Base-by-base conservation (phyloP, 352 stramenopile genomes). In the Vaucheria bursata region DNA sequence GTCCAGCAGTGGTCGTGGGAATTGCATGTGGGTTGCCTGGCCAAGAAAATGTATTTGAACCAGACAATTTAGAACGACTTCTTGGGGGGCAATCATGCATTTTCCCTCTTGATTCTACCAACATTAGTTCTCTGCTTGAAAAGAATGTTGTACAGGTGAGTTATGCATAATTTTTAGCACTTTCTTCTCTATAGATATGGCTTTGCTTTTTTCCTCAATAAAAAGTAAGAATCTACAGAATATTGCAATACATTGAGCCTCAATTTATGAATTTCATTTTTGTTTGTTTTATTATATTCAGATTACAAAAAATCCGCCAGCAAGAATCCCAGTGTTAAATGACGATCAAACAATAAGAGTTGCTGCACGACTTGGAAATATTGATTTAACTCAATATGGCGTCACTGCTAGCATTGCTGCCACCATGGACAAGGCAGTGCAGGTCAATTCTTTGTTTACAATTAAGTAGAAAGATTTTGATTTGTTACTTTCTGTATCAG, bases 361-460 rank as follows among this genome's bases (percentile, higher is more conserved):
- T 8, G 92, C 92, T 6, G 92, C 93, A 12, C 83, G 90, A 52
- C 86, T 95, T 8, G 87, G 87, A 8, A 68, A 73, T 0, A 84
- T 97, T 38, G 88, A 96, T 83, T 85, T 94, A 69, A 87, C 80
- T 31, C 86, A 90, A 36, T 97, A 97, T 79, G 90, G 92, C 50
- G 88, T 98, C 7, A 84, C 90, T 2, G 80, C 87, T 7, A 89
- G 89, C 0, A 90, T 98, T 35, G 92, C 91, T 0, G 85, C 90
- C 78, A 96, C 92, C 1, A 98, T 98, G 94, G 94, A 97, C 82
- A 87, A 92, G 32, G 86, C 92, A 18, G 95, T 94, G 18, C 92
- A 96, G 81, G 75, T 80, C 2, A 73, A 39, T 71, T 25, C 7
- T 35, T n/a, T n/a, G n/a, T n/a, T n/a, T n/a, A n/a, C n/a, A n/a